These are phyloP conservation scores for Cenococcum geophilum DNA, from an alignment of 495 filamentous ascomycete genomes.

Conservation along the genomic window DNA sequence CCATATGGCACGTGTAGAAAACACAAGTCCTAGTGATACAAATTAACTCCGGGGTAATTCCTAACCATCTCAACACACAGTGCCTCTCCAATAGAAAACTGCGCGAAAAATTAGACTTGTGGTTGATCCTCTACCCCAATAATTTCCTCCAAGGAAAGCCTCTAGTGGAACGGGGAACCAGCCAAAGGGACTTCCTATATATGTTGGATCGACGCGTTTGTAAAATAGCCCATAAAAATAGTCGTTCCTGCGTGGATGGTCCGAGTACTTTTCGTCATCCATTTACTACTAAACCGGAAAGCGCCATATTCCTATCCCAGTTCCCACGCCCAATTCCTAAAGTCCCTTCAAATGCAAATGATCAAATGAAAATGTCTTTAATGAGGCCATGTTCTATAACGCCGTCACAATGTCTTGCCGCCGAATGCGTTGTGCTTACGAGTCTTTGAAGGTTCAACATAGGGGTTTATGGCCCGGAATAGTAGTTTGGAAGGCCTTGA, in stretches of 20 bases:
- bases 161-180: too few species aligned
- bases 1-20: too few species aligned
- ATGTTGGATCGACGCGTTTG: too few species aligned
- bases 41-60: too few species aligned
- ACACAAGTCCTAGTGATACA: too few species aligned
- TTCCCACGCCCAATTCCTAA: neutral
- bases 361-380: neutral
- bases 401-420: neutral
- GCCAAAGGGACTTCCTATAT: too few species aligned
- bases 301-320: neutral
- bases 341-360: neutral
- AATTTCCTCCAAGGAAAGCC: too few species aligned
- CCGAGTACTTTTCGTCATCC: neutral
- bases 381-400: neutral
- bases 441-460: neutral
- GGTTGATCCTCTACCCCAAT: too few species aligned
- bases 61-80: too few species aligned
- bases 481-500: neutral
- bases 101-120: too few species aligned
- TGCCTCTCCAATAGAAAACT: too few species aligned
- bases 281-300: neutral
- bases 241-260: neutral
- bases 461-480: neutral
- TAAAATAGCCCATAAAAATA: too few species aligned
- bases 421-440: neutral